phyloP scores from a whole-genome alignment of 208 protist species.

The Perkinsela sp. region DNA sequence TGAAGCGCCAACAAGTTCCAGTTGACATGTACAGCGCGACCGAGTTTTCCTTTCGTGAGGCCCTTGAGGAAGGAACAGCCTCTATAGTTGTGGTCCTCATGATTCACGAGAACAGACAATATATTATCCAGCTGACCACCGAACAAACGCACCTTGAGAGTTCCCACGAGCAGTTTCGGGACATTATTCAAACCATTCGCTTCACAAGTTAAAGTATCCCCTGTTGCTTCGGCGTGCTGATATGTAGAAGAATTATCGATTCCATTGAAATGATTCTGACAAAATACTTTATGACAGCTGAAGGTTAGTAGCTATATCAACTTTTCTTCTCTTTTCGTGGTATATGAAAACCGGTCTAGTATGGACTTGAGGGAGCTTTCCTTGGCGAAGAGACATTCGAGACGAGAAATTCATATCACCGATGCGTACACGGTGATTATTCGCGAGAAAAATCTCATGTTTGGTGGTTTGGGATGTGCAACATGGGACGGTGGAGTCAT shows the following conservation, averaged over 20 bases:
- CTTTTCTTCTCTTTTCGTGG: too few species aligned
- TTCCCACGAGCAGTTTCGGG: not conserved
- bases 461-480: conserved; percentile 4
- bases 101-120: not conserved
- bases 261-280: too few species aligned
- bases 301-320: too few species aligned
- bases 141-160: not conserved
- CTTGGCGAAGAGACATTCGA: not conserved
- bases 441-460: conserved; percentile 2
- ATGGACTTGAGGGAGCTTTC: not conserved
- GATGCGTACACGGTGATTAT: not conserved
- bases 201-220: not conserved
- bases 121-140: not conserved
- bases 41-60: not conserved
- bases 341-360: too few species aligned
- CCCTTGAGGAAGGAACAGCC: not conserved
- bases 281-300: too few species aligned
- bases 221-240: too few species aligned
- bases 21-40: not conserved
- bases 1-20: not conserved
- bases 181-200: not conserved
- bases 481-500: conserved; percentile 6
- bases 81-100: not conserved
- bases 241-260: too few species aligned
- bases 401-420: not conserved